A percentile compares a stretch with the other conserved stretches of the same genome.
Conservation (phyloP, 352 stramenopile species). For the Phytophthora tubulina region DNA sequence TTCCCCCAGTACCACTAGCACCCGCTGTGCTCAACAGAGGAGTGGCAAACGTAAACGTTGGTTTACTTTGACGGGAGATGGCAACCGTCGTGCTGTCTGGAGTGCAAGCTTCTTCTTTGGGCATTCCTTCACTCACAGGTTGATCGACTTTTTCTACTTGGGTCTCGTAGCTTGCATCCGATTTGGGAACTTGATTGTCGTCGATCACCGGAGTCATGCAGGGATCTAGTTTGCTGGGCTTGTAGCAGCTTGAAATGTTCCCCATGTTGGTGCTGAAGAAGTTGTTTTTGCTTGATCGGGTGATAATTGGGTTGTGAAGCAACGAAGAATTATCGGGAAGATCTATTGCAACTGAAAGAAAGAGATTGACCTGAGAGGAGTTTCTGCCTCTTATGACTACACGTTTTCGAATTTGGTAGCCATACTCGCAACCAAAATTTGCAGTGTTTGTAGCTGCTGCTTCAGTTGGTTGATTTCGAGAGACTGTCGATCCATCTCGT, state of each 20-base stretch:
- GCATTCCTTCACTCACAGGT: background rate
- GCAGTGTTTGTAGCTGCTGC: conserved; percentile 39
- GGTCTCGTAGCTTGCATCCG: conserved; percentile 2
- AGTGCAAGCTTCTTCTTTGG: background rate
- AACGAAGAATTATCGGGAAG: background rate
- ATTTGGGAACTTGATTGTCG: conserved; percentile 13
- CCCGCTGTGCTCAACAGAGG: conserved; percentile 8
- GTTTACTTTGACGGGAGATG: background rate
- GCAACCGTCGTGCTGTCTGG: background rate
- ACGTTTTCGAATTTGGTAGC: conserved; percentile 4
- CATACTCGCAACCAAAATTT: conserved; percentile 27
- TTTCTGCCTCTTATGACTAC: background rate
- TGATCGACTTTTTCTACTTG: conserved; percentile 11
- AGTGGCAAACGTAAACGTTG: background rate
- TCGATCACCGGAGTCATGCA: conserved; percentile 10
- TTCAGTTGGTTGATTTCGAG: conserved; percentile 41
- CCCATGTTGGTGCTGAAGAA: conserved; percentile 11
- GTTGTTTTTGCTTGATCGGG: background rate
- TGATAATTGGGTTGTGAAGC: background rate
- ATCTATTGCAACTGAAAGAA: conserved; percentile 3
- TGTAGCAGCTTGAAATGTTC: conserved; percentile 26
- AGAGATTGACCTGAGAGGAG: background rate
- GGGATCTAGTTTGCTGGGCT: conserved; percentile 1
- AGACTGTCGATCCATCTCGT: conserved; percentile 33
- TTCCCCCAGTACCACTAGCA: background rate